Conservation (phyloP, 176 grass and related monocot genomes). For the Oryza brachyantha region DNA sequence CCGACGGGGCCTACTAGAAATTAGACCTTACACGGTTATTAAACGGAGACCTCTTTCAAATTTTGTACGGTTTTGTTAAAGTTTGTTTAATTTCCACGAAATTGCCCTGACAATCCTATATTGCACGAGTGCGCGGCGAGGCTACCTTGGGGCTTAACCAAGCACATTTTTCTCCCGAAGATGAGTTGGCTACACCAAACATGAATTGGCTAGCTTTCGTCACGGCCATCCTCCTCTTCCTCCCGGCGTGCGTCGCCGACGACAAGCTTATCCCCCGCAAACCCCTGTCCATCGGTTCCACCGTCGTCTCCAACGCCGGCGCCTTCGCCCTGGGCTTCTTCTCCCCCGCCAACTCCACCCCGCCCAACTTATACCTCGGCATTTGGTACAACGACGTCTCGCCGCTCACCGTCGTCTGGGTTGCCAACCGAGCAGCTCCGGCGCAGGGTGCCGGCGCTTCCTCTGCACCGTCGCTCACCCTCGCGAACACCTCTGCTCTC, state of each 20-base stretch:
- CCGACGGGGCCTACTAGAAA: too few species aligned
- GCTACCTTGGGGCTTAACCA: too few species aligned
- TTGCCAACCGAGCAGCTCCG: slow-evolving; percentile 2
- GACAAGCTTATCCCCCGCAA: not conserved
- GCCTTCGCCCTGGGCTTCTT: slow-evolving; percentile 28
- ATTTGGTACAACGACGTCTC: slow-evolving; percentile 30
- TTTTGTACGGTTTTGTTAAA: too few species aligned
- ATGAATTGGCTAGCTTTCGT: too few species aligned
- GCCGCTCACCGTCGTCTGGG: not conserved
- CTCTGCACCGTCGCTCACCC: not conserved
- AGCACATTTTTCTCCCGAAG: too few species aligned
- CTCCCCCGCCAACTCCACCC: not conserved
- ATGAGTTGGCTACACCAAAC: too few species aligned
- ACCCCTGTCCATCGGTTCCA: not conserved
- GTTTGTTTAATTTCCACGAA: too few species aligned
- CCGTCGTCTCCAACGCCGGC: slow-evolving; percentile 11
- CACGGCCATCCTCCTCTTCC: not conserved
- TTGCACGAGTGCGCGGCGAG: too few species aligned
- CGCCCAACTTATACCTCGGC: not conserved
- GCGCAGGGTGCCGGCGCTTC: too few species aligned
- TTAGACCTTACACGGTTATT: too few species aligned
- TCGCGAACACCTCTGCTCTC: slow-evolving; percentile 6
- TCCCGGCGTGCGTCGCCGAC: not conserved
- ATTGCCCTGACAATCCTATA: too few species aligned
- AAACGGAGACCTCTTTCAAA: too few species aligned